Conservation (phyloP, 495 filamentous ascomycete species). For the Aspergillus mulundensis region DNA sequence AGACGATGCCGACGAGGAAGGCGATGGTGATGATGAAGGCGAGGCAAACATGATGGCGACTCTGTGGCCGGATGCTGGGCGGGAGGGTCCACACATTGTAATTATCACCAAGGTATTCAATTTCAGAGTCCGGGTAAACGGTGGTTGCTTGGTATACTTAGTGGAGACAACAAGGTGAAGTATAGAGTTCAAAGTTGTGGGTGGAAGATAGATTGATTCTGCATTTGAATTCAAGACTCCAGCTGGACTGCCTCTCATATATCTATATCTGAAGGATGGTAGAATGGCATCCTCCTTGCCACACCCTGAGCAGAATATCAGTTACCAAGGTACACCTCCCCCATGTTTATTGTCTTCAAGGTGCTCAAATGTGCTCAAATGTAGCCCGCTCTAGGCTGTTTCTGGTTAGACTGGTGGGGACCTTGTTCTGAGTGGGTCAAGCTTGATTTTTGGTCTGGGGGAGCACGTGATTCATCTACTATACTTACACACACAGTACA, state of each 20-base stretch:
- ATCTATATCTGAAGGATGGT: not conserved
- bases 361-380: constrained; percentile 17
- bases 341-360: constrained; percentile 2
- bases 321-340: constrained; percentile 9
- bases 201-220: not conserved
- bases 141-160: too few species aligned
- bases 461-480: too few species aligned
- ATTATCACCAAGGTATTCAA: not conserved
- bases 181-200: not conserved
- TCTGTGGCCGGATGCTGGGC: constrained; percentile 17
- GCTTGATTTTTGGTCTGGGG: not conserved
- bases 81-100: constrained; percentile 12
- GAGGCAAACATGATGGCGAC: constrained; percentile 30
- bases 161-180: not conserved
- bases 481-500: too few species aligned
- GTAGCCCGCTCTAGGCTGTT: not conserved
- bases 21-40: not conserved
- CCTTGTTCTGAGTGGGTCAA: not conserved
- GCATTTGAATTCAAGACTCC: too few species aligned
- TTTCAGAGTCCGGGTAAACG: too few species aligned
- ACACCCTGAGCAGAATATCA: constrained; percentile 8
- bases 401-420: not conserved
- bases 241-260: not conserved
- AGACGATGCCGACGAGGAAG: constrained; percentile 13
- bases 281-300: not conserved